Base-by-base conservation (phyloP, 2,329 filamentous ascomycete species). In the Dryadomyces quercus-mongolicae region DNA sequence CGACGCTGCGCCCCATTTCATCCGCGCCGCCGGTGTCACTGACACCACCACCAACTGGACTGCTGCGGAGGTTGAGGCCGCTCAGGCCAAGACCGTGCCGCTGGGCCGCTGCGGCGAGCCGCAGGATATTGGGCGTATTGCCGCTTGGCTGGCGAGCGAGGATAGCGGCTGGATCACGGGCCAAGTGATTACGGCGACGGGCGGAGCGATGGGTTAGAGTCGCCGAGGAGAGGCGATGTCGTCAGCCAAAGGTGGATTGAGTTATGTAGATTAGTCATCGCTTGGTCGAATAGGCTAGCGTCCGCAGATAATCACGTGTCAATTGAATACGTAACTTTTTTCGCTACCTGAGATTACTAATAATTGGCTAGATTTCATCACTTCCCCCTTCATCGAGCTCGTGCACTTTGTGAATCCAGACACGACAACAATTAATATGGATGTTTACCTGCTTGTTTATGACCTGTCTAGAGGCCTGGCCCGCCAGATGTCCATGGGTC, bases 381-480 rank as follows among this genome's bases (percentile, higher is more conserved):
- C 25, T 5, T 5, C 25, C 8, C 8, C 25, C 25, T 31, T 31
- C 25, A 4, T 31, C 25, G 25, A 31, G 25, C 25, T 31, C 8
- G 25, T 8, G 25, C 3, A 16, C 36, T 2, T 4, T 16, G 36
- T 3, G 6, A 16, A 40, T 12, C 10, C 15, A 4, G 10, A 12
- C 10, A 12, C 36, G 15, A 13, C 36, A 40, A 12, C 36, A 13
- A 7, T 38, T 12, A 40, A 13, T 3, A 90, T 90, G 85, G 84
- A 89, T 55, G 84, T 92, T 51, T 76, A 88, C 62, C 73, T 92
- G 31, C 83, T 90, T 55, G 77, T 90, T 42, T 92, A 92, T 63
- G 87, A 92, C 70, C 75, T 92, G 49, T 91, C 87, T 1, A 68
- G 67, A n/a, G 78, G 78, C 20, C 61, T 82, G 45, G 78, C 78